Conservation (phyloP, 169 alveolate species). For the Babesia bigemina region DNA sequence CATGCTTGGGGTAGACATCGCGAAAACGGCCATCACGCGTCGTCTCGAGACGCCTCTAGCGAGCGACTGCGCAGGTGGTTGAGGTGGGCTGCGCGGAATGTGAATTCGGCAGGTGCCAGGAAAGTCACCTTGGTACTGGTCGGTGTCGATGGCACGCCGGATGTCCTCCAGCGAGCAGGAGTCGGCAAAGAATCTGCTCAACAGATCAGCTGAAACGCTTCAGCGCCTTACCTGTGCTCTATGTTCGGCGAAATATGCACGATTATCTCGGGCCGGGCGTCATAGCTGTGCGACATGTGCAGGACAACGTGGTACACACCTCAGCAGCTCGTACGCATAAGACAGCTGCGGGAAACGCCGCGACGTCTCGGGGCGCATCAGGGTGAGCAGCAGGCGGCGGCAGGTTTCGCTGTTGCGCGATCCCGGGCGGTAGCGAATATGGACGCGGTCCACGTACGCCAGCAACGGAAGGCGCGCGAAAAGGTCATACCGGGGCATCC, state of each 20-base stretch:
- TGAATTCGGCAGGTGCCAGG: not conserved
- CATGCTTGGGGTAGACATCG: no score
- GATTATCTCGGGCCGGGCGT: conserved; percentile 57
- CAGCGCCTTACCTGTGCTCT: conserved; percentile 32
- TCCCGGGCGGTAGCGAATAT: conserved; percentile 61
- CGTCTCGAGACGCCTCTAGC: conserved; percentile 31
- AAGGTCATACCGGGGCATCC: conserved; percentile 61
- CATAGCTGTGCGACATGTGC: conserved; percentile 30
- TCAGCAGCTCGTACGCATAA: conserved; percentile 55
- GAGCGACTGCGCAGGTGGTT: conserved; percentile 24
- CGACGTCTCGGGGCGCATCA: conserved; percentile 28
- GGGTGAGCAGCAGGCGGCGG: conserved; percentile 42
- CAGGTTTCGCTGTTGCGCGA: conserved; percentile 58
- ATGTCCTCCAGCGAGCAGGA: conserved; percentile 49
- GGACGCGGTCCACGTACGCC: conserved; percentile 59
- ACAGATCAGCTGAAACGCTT: not conserved
- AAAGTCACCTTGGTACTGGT: conserved; percentile 56
- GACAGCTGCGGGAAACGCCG: conserved; percentile 33
- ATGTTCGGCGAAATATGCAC: conserved; percentile 40
- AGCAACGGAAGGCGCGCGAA: conserved; percentile 40
- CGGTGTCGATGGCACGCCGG: conserved; percentile 49
- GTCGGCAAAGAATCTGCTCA: conserved; percentile 55
- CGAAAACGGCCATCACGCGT: not conserved
- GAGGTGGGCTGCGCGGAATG: conserved; percentile 26
- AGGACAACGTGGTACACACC: conserved; percentile 7